Percentiles rank a stretch among this genome's conserved stretches.
phyloP scores from a whole-genome alignment of 139 green algal species.

The Zygnema circumcarinatum region DNA sequence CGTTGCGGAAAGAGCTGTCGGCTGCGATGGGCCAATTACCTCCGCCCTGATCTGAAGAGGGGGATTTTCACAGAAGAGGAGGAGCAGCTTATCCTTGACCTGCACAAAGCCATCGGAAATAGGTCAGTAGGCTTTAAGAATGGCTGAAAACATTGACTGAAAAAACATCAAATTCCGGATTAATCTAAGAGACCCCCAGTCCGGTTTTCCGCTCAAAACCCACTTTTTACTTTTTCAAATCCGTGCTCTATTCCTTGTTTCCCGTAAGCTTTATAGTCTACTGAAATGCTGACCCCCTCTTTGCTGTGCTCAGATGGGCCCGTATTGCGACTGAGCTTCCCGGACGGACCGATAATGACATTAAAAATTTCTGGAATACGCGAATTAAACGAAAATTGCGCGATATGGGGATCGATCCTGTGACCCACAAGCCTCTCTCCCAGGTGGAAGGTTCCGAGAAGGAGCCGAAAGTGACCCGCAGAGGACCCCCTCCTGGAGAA shows the following conservation, averaged over 20 bases:
- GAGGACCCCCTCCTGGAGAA: constrained; percentile 19
- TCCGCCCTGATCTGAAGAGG: constrained; percentile 48
- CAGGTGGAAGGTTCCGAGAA: constrained; percentile 1
- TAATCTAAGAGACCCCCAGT: too few species aligned
- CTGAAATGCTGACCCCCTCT: too few species aligned
- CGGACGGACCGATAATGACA: constrained; percentile 84
- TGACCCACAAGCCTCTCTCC: constrained; percentile 34
- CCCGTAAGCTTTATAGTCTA: too few species aligned
- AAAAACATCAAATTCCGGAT: too few species aligned
- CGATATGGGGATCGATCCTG: constrained; percentile 37
- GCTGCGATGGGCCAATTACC: constrained; percentile 56
- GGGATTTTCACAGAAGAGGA: constrained; percentile 42
- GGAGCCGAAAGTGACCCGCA: not conserved
- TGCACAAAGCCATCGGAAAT: constrained; percentile 50
- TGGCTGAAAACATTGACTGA: too few species aligned
- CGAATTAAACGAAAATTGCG: constrained; percentile 47
- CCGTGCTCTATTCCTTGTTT: too few species aligned
- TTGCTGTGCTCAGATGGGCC: constrained; percentile 69
- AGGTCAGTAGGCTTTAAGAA: constrained; percentile 32
- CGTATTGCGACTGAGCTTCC: constrained; percentile 61
- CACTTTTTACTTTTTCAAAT: too few species aligned
- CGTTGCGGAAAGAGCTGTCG: constrained; percentile 54
- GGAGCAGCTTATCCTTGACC: constrained; percentile 42
- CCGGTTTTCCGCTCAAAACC: too few species aligned
- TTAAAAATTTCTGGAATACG: constrained; percentile 92